These are phyloP conservation scores for Pilaira anomala DNA, from an alignment of 192 early-diverging fungal genomes.

Conservation along the genomic window DNA sequence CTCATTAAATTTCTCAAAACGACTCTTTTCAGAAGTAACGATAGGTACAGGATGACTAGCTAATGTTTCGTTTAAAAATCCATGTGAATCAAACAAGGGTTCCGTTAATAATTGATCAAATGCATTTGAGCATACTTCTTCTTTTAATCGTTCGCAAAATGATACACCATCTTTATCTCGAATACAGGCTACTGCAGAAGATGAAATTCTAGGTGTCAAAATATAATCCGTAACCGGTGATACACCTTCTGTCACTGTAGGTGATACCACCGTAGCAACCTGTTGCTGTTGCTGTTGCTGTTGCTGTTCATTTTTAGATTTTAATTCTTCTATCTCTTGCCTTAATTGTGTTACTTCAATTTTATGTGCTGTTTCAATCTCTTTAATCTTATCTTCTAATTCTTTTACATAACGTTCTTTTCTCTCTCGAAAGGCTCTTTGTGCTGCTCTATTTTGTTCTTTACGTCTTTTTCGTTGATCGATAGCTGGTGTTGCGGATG, in stretches of 20 bases:
- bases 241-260: background rate
- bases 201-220: background rate
- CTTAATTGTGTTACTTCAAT: slow-evolving; percentile 38
- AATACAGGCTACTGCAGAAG: slow-evolving; percentile 6
- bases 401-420: slow-evolving; percentile 80
- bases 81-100: slow-evolving; percentile 28
- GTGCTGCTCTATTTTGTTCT: slow-evolving; percentile 40
- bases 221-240: background rate
- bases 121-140: slow-evolving; percentile 32
- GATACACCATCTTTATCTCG: slow-evolving; percentile 33
- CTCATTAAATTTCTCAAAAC: background rate
- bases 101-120: slow-evolving; percentile 30
- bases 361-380: slow-evolving; percentile 56
- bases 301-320: background rate
- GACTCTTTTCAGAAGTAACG: background rate
- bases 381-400: slow-evolving; percentile 73
- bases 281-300: background rate
- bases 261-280: too few relatives aligned
- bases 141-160: slow-evolving; percentile 30
- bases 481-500: background rate
- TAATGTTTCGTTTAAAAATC: slow-evolving; percentile 17
- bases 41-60: slow-evolving; percentile 27
- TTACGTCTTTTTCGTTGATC: slow-evolving; percentile 28
- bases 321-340: slow-evolving; percentile 6
- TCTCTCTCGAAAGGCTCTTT: slow-evolving; percentile 80